Percentiles rank a stretch among this genome's conserved stretches.
phyloP scores from a whole-genome alignment of 192 early-diverging fungal species.

The Funneliformis mosseae region DNA sequence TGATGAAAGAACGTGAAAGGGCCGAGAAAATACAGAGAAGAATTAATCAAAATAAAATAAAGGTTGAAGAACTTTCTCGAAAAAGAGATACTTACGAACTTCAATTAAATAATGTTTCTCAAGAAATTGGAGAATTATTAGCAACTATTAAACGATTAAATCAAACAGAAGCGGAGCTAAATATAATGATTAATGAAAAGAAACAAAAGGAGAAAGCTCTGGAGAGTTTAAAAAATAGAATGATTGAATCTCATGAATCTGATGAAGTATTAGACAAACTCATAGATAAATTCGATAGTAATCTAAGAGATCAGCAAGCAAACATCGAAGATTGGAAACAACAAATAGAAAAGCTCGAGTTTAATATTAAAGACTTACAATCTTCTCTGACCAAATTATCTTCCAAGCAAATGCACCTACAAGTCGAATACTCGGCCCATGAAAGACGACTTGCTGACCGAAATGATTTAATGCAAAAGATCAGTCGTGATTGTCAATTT shows the following conservation, averaged over 20 bases:
- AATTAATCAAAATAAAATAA: not conserved
- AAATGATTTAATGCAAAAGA: conserved; percentile 44
- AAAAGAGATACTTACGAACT: conserved; percentile 25
- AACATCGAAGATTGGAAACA: conserved; percentile 33
- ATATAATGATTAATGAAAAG: not conserved
- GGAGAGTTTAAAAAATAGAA: not conserved
- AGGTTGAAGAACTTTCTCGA: not conserved
- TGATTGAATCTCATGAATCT: conserved; percentile 43
- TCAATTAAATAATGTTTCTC: conserved; percentile 8
- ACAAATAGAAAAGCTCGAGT: conserved; percentile 4
- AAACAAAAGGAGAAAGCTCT: not conserved
- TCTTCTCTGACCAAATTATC: not conserved
- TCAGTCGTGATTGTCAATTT: conserved; percentile 44
- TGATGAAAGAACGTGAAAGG: conserved; percentile 70
- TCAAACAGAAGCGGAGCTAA: not conserved
- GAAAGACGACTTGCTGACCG: conserved; percentile 44
- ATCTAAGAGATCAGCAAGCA: conserved; percentile 40
- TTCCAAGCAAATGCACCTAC: not conserved
- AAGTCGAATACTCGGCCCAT: conserved; percentile 36
- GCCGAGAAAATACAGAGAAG: conserved; percentile 60
- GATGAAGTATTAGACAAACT: conserved; percentile 65
- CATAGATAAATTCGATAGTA: conserved; percentile 49
- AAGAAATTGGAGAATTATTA: conserved; percentile 36
- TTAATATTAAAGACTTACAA: not conserved
- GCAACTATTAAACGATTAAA: conserved; percentile 24